These are phyloP conservation scores for Aechmea fasciata DNA, from an alignment of 176 grass and related monocot genomes.

Conservation along the genomic window DNA sequence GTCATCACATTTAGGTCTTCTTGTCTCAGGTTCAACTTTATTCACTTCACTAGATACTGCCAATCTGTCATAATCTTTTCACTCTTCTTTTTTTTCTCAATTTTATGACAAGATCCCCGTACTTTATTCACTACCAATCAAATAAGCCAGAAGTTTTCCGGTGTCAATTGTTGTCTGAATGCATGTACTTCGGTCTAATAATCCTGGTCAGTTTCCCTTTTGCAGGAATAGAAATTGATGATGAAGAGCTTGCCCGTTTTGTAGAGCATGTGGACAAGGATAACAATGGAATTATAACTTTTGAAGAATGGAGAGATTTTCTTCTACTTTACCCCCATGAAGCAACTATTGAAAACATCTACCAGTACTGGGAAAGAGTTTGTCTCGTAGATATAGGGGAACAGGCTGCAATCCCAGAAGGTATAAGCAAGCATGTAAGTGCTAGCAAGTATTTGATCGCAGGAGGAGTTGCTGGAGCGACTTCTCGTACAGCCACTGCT, in stretches of 20 bases:
- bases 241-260: conserved; percentile 69
- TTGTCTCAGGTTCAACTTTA: not conserved
- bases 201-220: conserved; percentile 26
- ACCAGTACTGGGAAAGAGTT: conserved; percentile 84
- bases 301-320: conserved; percentile 96
- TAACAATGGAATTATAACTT: conserved; percentile 89
- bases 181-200: conserved; percentile 18
- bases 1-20: not conserved
- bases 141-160: not conserved
- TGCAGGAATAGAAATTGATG: conserved; percentile 81
- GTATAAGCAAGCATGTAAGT: conserved; percentile 63
- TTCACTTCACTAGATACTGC: not conserved
- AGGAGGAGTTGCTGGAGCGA: conserved; percentile 63
- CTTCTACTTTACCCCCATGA: conserved; percentile 88
- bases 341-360: conserved; percentile 82
- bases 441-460: conserved; percentile 79
- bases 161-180: not conserved
- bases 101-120: not conserved
- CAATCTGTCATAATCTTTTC: not conserved
- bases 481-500: conserved; percentile 71
- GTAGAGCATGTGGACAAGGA: conserved; percentile 94
- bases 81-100: not conserved
- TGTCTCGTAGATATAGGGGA: conserved; percentile 84
- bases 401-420: conserved; percentile 69
- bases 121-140: no score